Conservation (phyloP, 2,329 filamentous ascomycete genomes). For the Aspergillus calidoustus region DNA sequence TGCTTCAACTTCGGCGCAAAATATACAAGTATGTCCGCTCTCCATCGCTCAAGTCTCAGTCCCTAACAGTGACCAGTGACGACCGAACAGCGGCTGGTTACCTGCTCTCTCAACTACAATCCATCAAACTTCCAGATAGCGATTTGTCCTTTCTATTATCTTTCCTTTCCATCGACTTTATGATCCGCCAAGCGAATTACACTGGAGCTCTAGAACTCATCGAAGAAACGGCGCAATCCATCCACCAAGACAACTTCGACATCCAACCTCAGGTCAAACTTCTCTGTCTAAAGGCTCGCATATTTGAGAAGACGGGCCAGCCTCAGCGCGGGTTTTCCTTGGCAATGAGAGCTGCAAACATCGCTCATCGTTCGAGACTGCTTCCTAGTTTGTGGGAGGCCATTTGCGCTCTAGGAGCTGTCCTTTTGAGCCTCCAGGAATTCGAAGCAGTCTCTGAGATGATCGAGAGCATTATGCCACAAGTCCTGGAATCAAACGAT, state of each 20-base stretch:
- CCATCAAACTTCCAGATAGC: slow-evolving; percentile 57
- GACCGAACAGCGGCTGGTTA: slow-evolving; percentile 62
- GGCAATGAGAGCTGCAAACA: slow-evolving; percentile 73
- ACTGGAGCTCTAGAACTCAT: slow-evolving; percentile 58
- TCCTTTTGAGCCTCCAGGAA: slow-evolving; percentile 72
- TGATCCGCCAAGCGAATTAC: slow-evolving; percentile 59
- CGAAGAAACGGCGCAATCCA: slow-evolving; percentile 57
- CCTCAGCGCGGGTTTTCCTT: slow-evolving; percentile 78
- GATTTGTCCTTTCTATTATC: slow-evolving; percentile 64
- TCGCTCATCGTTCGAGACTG: slow-evolving; percentile 71
- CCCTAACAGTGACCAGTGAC: slow-evolving; percentile 47
- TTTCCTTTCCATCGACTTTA: slow-evolving; percentile 64
- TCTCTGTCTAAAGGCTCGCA: slow-evolving; percentile 71
- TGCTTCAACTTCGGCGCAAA: slow-evolving; percentile 48
- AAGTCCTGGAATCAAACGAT: slow-evolving; percentile 73
- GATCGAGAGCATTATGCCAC: slow-evolving; percentile 72
- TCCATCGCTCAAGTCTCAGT: background rate
- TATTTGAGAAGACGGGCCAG: slow-evolving; percentile 70
- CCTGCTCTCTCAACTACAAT: slow-evolving; percentile 62
- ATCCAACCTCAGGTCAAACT: slow-evolving; percentile 72
- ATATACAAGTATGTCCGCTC: slow-evolving; percentile 44
- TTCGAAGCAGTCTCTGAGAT: slow-evolving; percentile 70
- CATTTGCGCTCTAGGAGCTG: slow-evolving; percentile 67
- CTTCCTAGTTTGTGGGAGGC: slow-evolving; percentile 75
- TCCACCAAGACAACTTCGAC: slow-evolving; percentile 61